A percentile compares a stretch with the other conserved stretches of the same genome.
These are phyloP conservation scores for Trichoderma pleuroti DNA, from an alignment of 2,329 filamentous ascomycete genomes.

Conservation along the genomic window DNA sequence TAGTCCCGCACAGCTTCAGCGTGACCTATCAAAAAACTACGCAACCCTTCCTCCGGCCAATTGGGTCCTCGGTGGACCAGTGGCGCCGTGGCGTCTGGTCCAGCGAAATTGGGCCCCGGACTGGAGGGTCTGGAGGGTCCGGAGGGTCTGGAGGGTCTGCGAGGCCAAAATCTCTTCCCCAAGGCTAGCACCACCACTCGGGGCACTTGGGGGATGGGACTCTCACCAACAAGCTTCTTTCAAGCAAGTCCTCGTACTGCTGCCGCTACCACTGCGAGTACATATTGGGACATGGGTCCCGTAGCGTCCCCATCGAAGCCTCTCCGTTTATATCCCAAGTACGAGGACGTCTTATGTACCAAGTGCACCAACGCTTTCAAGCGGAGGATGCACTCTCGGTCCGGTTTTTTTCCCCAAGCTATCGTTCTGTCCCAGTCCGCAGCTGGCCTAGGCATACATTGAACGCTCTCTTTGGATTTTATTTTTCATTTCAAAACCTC, in stretches of 20 bases:
- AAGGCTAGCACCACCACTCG: background rate
- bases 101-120: slow-evolving; percentile 16
- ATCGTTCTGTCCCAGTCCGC: slow-evolving; percentile 8
- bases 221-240: slow-evolving; percentile 7
- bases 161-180: slow-evolving; percentile 11
- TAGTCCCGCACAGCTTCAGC: slow-evolving; percentile 16
- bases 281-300: slow-evolving; percentile 9
- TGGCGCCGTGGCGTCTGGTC: slow-evolving; percentile 19
- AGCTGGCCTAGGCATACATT: background rate
- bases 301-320: slow-evolving; percentile 7
- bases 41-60: slow-evolving; percentile 16
- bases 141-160: background rate
- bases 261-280: background rate
- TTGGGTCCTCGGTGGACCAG: slow-evolving; percentile 10
- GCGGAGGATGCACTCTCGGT: slow-evolving; percentile 14
- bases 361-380: background rate
- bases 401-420: slow-evolving; percentile 18
- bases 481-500: slow-evolving; percentile 7
- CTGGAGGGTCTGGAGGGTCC: slow-evolving; percentile 2
- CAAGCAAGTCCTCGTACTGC: background rate
- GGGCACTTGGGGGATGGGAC: background rate
- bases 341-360: background rate
- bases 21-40: slow-evolving; percentile 18
- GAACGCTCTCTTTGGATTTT: background rate
- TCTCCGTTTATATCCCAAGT: slow-evolving; percentile 12